These are phyloP conservation scores for Fusarium sarcochroum DNA, from an alignment of 2,329 filamentous ascomycete species.

Conservation along the genomic window DNA sequence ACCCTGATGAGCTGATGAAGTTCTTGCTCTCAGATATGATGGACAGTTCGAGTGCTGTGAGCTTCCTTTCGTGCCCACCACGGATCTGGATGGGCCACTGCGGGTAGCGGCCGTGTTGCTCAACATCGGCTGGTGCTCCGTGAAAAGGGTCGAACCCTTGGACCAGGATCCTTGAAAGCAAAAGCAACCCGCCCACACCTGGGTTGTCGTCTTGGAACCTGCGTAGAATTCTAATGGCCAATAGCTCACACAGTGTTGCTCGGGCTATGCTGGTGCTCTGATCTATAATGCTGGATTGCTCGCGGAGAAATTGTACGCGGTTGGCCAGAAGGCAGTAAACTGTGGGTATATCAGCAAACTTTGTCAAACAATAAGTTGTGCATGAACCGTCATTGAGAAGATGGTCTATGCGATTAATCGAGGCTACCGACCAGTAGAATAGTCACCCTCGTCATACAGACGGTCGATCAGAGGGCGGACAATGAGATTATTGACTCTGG, in stretches of 20 bases:
- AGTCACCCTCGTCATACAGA: slow-evolving; percentile 10
- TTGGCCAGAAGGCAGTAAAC: slow-evolving; percentile 82
- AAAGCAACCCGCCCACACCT: slow-evolving; percentile 71
- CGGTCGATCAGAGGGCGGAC: slow-evolving; percentile 14
- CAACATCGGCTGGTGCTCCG: slow-evolving; percentile 71
- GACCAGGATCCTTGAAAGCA: slow-evolving; percentile 76
- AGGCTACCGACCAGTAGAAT: neutral
- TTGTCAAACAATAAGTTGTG: too few relatives aligned
- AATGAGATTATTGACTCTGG: slow-evolving; percentile 13
- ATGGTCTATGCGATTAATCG: neutral
- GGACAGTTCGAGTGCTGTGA: slow-evolving; percentile 79
- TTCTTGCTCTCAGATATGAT: slow-evolving; percentile 78
- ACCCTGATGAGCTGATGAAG: slow-evolving; percentile 74
- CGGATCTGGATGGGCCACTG: slow-evolving; percentile 58
- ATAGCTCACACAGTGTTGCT: slow-evolving; percentile 75
- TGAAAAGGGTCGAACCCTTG: slow-evolving; percentile 79
- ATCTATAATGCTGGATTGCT: slow-evolving; percentile 74
- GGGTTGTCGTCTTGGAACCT: slow-evolving; percentile 76
- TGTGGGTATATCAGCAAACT: slow-evolving; percentile 39
- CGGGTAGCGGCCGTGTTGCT: slow-evolving; percentile 58
- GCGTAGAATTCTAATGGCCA: slow-evolving; percentile 75
- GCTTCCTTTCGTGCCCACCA: slow-evolving; percentile 63
- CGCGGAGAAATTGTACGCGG: slow-evolving; percentile 75
- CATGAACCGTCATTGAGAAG: neutral
- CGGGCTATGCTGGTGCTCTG: slow-evolving; percentile 77